Conservation (phyloP, 2,329 filamentous ascomycete genomes). For the Coleophoma eucalyptorum region DNA sequence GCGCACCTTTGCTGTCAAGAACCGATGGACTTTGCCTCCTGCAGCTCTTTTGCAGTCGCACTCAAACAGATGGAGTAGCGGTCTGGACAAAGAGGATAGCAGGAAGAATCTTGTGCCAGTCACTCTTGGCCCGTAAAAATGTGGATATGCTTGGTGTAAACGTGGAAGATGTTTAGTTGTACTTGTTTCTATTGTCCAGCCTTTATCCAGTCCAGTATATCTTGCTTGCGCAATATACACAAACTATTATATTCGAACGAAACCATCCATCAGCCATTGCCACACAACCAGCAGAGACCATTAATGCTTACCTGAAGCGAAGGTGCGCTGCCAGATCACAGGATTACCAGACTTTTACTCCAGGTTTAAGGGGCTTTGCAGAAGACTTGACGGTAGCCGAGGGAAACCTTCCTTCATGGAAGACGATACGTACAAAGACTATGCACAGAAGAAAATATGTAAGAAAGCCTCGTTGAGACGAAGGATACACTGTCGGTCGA, state of each 20-base stretch:
- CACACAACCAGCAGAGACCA: slow-evolving; percentile 12
- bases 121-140: background rate
- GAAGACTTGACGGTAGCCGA: too few relatives aligned
- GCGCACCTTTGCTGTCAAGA: background rate
- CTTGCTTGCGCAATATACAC: background rate
- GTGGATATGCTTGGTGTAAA: background rate
- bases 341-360: slow-evolving; percentile 8
- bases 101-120: background rate
- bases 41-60: background rate
- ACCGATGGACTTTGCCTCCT: background rate
- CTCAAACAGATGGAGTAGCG: slow-evolving; percentile 1
- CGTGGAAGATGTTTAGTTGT: too few relatives aligned
- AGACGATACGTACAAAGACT: too few relatives aligned
- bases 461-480: too few relatives aligned
- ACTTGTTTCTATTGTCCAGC: background rate
- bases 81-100: background rate
- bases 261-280: slow-evolving; percentile 9
- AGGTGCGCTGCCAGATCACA: slow-evolving; percentile 3
- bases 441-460: too few relatives aligned
- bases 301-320: slow-evolving; percentile 11
- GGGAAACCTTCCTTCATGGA: too few relatives aligned
- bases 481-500: too few relatives aligned
- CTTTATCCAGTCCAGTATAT: background rate
- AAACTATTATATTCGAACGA: background rate
- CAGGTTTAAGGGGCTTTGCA: too few relatives aligned